Evolutionary conservation across 2,329 filamentous ascomycete species (phyloP).

Genomic region (Daldinia sp.): DNA sequence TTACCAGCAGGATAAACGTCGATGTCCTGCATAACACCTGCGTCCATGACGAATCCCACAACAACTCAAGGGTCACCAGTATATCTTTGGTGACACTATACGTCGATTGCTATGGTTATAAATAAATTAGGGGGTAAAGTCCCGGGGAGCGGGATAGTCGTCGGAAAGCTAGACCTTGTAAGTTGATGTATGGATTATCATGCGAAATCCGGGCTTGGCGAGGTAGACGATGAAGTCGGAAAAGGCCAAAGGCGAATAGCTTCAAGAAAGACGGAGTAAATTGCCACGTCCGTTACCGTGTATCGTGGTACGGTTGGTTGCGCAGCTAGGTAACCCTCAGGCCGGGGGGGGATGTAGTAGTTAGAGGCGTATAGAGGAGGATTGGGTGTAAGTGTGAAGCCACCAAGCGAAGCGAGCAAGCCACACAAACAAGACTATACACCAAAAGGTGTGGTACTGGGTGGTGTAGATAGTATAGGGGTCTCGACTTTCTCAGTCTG

Average conservation of each 20-base stretch:
- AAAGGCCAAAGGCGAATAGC: slow-evolving; percentile 3
- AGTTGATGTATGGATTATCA: slow-evolving; percentile 23
- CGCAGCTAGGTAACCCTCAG: slow-evolving; percentile 26
- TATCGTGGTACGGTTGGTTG: slow-evolving; percentile 28
- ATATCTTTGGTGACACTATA: slow-evolving; percentile 37
- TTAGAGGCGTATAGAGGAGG: slow-evolving; percentile 4
- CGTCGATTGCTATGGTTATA: slow-evolving; percentile 29
- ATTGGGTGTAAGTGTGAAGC: slow-evolving; percentile 29
- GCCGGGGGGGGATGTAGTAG: slow-evolving; percentile 6
- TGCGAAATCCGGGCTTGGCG: slow-evolving; percentile 31
- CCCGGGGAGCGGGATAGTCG: slow-evolving; percentile 18
- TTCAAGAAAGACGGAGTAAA: slow-evolving; percentile 1
- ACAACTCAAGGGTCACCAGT: slow-evolving; percentile 37
- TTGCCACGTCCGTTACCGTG: slow-evolving; percentile 35
- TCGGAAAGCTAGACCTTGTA: slow-evolving; percentile 23
- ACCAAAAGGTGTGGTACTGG: neutral
- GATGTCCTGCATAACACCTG: slow-evolving; percentile 49
- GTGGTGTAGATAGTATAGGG: slow-evolving; percentile 6
- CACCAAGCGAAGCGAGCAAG: slow-evolving; percentile 23
- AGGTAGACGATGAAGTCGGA: slow-evolving; percentile 23
- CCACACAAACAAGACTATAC: slow-evolving; percentile 20
- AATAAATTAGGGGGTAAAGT: slow-evolving; percentile 12
- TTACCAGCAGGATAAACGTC: slow-evolving; percentile 47
- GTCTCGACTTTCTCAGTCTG: slow-evolving; percentile 14
- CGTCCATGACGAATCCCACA: slow-evolving; percentile 48